phyloP scores from a whole-genome alignment of 768 basidiomycete species.

The Russula emetica region DNA sequence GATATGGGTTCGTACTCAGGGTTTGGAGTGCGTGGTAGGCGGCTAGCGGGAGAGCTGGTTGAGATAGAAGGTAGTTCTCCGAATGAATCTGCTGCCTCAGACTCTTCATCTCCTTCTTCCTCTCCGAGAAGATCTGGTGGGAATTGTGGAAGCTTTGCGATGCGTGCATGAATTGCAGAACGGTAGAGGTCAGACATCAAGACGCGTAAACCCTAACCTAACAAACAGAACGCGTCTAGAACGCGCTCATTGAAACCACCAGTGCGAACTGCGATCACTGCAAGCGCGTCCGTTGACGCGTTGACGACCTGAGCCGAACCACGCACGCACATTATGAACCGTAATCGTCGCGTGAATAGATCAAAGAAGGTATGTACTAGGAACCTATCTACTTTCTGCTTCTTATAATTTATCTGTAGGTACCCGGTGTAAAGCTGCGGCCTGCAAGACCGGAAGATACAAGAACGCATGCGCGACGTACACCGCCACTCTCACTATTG shows the following conservation, averaged over 20 bases:
- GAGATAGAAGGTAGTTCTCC: constrained; percentile 56
- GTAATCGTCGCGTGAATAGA: constrained; percentile 56
- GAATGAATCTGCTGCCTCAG: constrained; percentile 55
- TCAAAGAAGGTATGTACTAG: constrained; percentile 50
- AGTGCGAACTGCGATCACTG: too few species aligned
- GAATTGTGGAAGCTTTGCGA: constrained; percentile 66
- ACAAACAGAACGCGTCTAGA: not conserved
- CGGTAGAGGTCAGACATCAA: constrained; percentile 70
- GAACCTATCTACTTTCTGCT: not conserved
- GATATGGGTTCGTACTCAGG: constrained; percentile 74
- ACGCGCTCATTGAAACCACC: constrained; percentile 6
- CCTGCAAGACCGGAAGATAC: constrained; percentile 45
- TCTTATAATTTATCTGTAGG: constrained; percentile 39
- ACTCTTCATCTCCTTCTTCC: constrained; percentile 47
- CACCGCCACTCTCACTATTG: constrained; percentile 36
- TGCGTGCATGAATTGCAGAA: constrained; percentile 69
- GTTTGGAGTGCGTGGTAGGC: constrained; percentile 42
- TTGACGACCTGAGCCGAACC: not conserved
- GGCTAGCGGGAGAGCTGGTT: constrained; percentile 62
- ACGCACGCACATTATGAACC: constrained; percentile 22
- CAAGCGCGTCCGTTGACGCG: not conserved
- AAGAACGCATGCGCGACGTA: constrained; percentile 29
- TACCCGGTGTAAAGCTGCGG: constrained; percentile 78
- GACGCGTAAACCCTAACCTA: constrained; percentile 19
- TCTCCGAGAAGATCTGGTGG: constrained; percentile 35